These are phyloP conservation scores for Heterococcus sp. DNA, from an alignment of 108 stramenopile genomes.

Conservation along the genomic window DNA sequence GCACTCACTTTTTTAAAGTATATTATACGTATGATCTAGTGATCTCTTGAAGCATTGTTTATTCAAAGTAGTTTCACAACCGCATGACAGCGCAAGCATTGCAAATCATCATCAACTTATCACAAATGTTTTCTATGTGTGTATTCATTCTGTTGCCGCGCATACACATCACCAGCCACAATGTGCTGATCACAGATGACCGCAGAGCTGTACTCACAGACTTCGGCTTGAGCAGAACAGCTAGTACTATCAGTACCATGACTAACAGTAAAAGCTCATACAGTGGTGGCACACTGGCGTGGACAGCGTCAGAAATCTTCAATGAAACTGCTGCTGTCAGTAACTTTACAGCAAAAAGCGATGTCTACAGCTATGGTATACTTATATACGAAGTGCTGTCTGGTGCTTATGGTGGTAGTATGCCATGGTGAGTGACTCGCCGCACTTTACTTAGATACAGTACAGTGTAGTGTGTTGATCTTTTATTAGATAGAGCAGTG, in stretches of 20 bases:
- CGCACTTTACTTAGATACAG: too few relatives aligned
- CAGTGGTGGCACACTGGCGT: not conserved
- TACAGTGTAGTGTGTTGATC: too few relatives aligned
- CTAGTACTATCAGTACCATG: not conserved
- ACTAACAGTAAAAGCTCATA: not conserved
- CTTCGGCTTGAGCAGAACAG: not conserved
- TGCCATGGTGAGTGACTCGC: too few relatives aligned
- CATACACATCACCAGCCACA: not conserved
- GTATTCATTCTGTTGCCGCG: not conserved
- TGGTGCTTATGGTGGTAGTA: not conserved
- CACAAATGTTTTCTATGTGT: not conserved
- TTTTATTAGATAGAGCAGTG: too few relatives aligned
- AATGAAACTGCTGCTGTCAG: not conserved
- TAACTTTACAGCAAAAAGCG: not conserved
- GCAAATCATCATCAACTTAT: not conserved
- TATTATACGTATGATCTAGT: not conserved
- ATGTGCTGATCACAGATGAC: not conserved
- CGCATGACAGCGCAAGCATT: not conserved
- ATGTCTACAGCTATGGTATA: not conserved
- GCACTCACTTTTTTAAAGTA: too few relatives aligned
- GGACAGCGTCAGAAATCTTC: not conserved
- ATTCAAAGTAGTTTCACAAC: not conserved
- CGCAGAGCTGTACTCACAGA: not conserved
- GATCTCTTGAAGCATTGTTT: not conserved
- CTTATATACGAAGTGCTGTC: not conserved